Percentiles rank a stretch among this genome's conserved stretches.
These are phyloP conservation scores for Lepidium campestre DNA, from an alignment of 441 rosid species.

Conservation along the genomic window DNA sequence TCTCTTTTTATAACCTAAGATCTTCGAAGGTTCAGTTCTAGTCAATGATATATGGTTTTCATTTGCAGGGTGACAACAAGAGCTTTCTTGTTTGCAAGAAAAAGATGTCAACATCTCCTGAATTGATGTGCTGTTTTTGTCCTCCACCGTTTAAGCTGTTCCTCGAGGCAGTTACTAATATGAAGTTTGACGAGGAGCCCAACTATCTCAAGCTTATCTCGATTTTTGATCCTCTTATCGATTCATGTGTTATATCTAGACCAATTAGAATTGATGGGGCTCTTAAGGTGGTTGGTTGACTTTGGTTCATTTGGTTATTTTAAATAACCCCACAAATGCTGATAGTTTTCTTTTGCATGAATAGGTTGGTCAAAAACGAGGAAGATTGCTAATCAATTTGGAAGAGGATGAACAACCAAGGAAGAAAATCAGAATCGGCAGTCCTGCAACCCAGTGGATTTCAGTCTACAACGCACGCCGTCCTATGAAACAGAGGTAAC, in stretches of 20 bases:
- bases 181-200: conserved; percentile 83
- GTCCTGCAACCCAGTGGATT: conserved; percentile 90
- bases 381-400: conserved; percentile 68
- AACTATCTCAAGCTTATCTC: conserved; percentile 68
- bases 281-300: conserved; percentile 50
- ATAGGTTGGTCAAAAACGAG: conserved; percentile 87
- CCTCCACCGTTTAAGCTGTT: conserved; percentile 69
- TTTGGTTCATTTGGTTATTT: background rate
- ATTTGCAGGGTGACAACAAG: conserved; percentile 76
- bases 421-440: conserved; percentile 79
- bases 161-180: conserved; percentile 73
- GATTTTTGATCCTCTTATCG: conserved; percentile 57
- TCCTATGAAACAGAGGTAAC: conserved; percentile 89
- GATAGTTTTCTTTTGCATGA: conserved; percentile 11
- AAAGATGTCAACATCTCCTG: conserved; percentile 85
- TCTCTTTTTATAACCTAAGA: background rate
- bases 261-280: conserved; percentile 82
- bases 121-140: conserved; percentile 75
- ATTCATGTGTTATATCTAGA: conserved; percentile 51
- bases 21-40: conserved; percentile 8
- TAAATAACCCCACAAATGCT: background rate
- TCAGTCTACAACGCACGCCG: conserved; percentile 86
- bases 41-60: background rate
- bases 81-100: conserved; percentile 89
- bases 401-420: conserved; percentile 93